Evolutionary conservation across 148 eudicot genomes (phyloP).

Genomic region (Fagopyrum homotropicum): DNA sequence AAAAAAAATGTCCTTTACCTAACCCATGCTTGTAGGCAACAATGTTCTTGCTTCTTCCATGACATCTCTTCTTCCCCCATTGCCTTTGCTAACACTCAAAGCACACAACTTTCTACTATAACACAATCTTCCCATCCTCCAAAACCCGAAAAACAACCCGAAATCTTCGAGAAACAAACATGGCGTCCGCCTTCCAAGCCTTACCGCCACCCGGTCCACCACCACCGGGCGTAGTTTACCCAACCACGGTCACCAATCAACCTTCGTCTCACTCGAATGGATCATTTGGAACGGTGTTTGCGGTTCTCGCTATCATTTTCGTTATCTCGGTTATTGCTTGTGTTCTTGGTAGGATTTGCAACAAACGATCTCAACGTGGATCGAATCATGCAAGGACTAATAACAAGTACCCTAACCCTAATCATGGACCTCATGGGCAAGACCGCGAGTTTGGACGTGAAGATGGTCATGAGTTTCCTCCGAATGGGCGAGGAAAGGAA

Average conservation of each 20-base stretch:
- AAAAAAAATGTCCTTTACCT: background rate
- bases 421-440: background rate
- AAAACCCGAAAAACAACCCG: background rate
- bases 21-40: conserved; percentile 15
- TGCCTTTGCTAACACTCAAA: background rate
- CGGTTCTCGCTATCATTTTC: conserved; percentile 13
- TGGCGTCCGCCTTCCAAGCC: conserved; percentile 12
- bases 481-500: background rate
- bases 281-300: conserved; percentile 13
- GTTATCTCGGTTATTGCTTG: background rate
- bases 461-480: background rate
- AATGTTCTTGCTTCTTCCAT: background rate
- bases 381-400: background rate
- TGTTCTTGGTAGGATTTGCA: background rate
- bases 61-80: background rate
- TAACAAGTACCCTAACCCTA: background rate
- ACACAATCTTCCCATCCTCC: background rate
- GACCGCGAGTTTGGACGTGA: background rate
- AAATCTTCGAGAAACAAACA: background rate
- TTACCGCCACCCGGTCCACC: conserved; percentile 5
- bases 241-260: conserved; percentile 9
- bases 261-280: conserved; percentile 15
- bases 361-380: background rate
- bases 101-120: conserved; percentile 6
- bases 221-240: conserved; percentile 5